Percentiles rank a stretch among this genome's conserved stretches.
These are phyloP conservation scores for Nannochloropsis oceanica DNA, from an alignment of 108 stramenopile genomes.

Conservation along the genomic window DNA sequence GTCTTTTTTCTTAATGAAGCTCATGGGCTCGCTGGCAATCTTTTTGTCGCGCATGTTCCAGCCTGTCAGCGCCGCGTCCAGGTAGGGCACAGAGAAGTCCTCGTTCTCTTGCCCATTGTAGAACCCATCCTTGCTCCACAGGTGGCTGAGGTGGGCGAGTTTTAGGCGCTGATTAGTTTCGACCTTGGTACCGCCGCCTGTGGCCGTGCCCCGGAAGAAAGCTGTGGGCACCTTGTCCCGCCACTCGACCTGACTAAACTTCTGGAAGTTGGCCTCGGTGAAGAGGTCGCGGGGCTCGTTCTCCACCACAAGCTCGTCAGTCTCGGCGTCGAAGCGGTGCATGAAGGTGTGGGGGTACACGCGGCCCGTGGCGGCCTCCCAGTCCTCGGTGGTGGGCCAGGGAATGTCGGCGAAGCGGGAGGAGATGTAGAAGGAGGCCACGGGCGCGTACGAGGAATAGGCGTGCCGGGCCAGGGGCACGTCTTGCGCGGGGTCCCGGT, in stretches of 20 bases:
- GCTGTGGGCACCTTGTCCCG: conserved; percentile 75
- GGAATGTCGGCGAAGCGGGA: conserved; percentile 89
- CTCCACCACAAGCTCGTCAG: conserved; percentile 53
- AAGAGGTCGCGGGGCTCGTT: conserved; percentile 84
- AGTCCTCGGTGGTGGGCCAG: conserved; percentile 98
- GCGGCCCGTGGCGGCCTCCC: conserved; percentile 92
- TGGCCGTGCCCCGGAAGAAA: conserved; percentile 97
- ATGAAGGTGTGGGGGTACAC: conserved; percentile 45
- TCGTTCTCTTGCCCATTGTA: not conserved
- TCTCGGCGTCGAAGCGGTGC: conserved; percentile 10
- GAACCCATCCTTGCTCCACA: conserved; percentile 72
- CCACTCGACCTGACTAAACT: conserved; percentile 77
- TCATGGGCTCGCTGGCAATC: conserved; percentile 14
- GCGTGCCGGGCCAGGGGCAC: conserved; percentile 62
- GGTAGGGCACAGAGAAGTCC: conserved; percentile 44
- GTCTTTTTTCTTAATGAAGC: conserved; percentile 36
- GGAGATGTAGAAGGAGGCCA: conserved; percentile 73
- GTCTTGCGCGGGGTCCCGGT: conserved; percentile 81
- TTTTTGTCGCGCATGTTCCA: conserved; percentile 91
- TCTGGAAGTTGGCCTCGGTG: conserved; percentile 87
- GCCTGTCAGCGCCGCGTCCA: conserved; percentile 90
- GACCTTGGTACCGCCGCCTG: conserved; percentile 86
- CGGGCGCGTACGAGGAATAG: conserved; percentile 81
- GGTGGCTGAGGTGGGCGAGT: conserved; percentile 44
- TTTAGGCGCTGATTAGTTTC: conserved; percentile 93